phyloP scores from a whole-genome alignment of 306 rosid genomes.

The Cicer judaicum region DNA sequence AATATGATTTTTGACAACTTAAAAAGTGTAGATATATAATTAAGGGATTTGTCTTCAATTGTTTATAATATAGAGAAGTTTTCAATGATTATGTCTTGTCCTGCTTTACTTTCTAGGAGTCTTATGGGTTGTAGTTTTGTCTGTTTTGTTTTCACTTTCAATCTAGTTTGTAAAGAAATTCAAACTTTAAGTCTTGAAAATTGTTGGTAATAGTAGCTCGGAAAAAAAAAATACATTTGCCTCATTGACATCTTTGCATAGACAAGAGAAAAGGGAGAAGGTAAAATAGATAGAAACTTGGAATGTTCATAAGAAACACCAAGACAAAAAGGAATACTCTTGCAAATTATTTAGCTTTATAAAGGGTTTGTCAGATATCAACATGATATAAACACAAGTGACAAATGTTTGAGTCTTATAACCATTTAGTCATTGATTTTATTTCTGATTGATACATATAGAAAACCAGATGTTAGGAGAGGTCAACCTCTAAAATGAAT shows the following conservation, averaged over 20 bases:
- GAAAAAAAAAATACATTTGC: not conserved
- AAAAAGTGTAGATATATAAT: too few relatives aligned
- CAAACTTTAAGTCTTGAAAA: not conserved
- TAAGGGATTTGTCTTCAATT: too few relatives aligned
- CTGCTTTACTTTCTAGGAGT: not conserved
- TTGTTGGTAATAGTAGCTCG: not conserved
- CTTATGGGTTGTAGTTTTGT: not conserved
- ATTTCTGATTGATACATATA: too few relatives aligned
- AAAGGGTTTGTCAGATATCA: too few relatives aligned
- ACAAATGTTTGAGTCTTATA: too few relatives aligned
- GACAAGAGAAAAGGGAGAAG: not conserved
- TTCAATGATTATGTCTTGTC: not conserved
- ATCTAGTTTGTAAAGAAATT: not conserved
- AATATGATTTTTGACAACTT: too few relatives aligned
- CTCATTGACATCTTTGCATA: not conserved
- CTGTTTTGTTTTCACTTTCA: not conserved
- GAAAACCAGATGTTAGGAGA: too few relatives aligned
- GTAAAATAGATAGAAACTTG: not conserved
- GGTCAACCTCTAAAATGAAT: too few relatives aligned
- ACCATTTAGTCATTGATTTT: too few relatives aligned
- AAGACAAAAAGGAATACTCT: too few relatives aligned
- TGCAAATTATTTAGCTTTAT: too few relatives aligned
- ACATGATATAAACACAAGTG: too few relatives aligned
- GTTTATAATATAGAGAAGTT: not conserved
- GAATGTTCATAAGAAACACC: not conserved